These are phyloP conservation scores for Neurospora discreta DNA, from an alignment of 495 filamentous ascomycete species.

Conservation along the genomic window DNA sequence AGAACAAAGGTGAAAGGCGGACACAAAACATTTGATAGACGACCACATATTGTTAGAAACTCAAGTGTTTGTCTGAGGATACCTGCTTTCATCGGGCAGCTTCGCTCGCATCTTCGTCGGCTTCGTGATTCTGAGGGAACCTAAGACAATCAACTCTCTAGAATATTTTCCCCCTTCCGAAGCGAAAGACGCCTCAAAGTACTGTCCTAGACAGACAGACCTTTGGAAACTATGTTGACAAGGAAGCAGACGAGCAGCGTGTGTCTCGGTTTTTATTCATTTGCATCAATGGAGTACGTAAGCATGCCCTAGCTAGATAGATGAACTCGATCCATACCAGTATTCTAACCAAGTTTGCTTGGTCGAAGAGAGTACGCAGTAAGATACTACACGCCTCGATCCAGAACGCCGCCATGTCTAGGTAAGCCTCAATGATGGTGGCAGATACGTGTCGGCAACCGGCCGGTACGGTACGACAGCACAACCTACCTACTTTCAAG, in stretches of 20 bases:
- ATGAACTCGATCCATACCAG: background rate
- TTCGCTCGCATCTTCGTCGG: no score
- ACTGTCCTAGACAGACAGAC: background rate
- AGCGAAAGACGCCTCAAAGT: background rate
- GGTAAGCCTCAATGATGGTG: background rate
- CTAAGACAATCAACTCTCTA: background rate
- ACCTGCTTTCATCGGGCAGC: no score
- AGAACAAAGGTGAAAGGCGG: background rate
- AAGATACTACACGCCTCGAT: background rate
- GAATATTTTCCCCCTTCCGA: background rate
- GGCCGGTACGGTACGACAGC: background rate
- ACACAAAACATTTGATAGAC: background rate
- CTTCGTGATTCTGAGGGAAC: no score
- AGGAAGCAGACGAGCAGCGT: background rate
- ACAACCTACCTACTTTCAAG: background rate
- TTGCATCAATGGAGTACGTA: background rate
- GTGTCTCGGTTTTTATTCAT: background rate
- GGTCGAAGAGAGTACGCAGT: background rate
- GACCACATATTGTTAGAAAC: background rate
- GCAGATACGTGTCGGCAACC: background rate
- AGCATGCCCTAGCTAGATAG: background rate
- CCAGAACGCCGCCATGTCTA: background rate
- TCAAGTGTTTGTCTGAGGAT: background rate
- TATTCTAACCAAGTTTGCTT: background rate
- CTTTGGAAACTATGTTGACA: background rate